Evolutionary conservation across 805 yeast species (phyloP), one percentile per base, ranked within the genome.

Genomic region (Starmerella bombi): DNA sequence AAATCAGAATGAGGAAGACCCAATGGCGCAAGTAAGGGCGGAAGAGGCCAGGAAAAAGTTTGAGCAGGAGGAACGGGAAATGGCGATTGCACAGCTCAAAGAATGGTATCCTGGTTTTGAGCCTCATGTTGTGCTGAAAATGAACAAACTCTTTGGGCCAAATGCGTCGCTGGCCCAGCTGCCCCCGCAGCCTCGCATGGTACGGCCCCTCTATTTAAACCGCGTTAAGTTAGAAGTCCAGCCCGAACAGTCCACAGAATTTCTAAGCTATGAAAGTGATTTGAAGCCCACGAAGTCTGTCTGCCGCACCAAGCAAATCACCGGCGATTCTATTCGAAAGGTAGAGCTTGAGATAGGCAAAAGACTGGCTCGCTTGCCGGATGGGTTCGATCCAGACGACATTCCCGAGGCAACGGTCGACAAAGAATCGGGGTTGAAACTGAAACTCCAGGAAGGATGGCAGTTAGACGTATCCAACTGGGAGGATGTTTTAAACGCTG

Each of bases 81-180:
- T 35, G 33, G 54, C 36, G 25, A 38, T 50, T 22, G 45, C 54
- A 9, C 56, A 55, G 40, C 51, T 62, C 16, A 38, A 49, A 32
- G 44, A 49, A 32, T 73, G 74, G 51, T 81, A 69, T 54, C 93
- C 94, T 0, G 63, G 70, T 1, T 83, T 77, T 58, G 63, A 67
- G 40, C 64, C 63, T 18, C 68, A 73, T 20, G 63, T 69, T 34
- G 69, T 76, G 1, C 63, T 79, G 50, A 72, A 74, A 49, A 72
- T 78, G 71, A 82, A 79, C 56, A 58, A 70, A 6, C 60, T 81
- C 35, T 80, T 79, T 50, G 70, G 72, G 22, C 79, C 88, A 1
- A 66, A 69, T 9, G 80, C 86, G 1, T 60, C 63, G 15, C 66
- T 66, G 42, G 72, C 71, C 49, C 61, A 63, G 25, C 74, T 70